Conservation (phyloP, 768 basidiomycete genomes). For the Podaxis sp. region DNA sequence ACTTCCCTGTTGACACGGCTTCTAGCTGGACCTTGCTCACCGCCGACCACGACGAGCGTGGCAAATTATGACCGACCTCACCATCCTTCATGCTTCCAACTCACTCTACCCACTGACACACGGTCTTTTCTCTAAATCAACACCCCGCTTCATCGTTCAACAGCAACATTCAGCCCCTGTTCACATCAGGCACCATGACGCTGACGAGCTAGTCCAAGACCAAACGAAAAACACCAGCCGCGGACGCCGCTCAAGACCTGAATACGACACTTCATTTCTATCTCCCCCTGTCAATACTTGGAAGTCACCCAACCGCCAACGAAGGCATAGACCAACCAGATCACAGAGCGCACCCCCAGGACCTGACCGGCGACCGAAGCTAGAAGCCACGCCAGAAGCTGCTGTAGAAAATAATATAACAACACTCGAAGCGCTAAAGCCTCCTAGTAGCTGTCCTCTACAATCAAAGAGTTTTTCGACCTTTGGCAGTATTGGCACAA, state of each 20-base stretch:
- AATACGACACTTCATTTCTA: slow-evolving; percentile 35
- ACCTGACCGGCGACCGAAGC: slow-evolving; percentile 22
- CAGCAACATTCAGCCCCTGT: slow-evolving; percentile 23
- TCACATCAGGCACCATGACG: slow-evolving; percentile 34
- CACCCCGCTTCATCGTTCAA: slow-evolving; percentile 1
- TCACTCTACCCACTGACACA: slow-evolving; percentile 39
- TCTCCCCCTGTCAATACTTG: slow-evolving; percentile 51
- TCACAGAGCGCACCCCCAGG: slow-evolving; percentile 51
- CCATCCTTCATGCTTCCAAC: slow-evolving; percentile 49
- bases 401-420: slow-evolving; percentile 16
- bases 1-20: not conserved
- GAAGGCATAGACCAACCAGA: slow-evolving; percentile 43
- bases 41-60: slow-evolving; percentile 32
- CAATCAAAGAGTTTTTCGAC: slow-evolving; percentile 29
- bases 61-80: slow-evolving; percentile 38
- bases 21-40: not conserved
- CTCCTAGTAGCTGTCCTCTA: slow-evolving; percentile 16
- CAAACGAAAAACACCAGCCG: slow-evolving; percentile 26
- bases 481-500: slow-evolving; percentile 27
- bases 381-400: slow-evolving; percentile 9
- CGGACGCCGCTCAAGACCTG: slow-evolving; percentile 5
- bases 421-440: slow-evolving; percentile 16
- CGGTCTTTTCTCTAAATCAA: slow-evolving; percentile 32
- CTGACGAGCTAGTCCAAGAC: slow-evolving; percentile 41
- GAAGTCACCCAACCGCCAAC: slow-evolving; percentile 31